These are phyloP conservation scores for Umbellularia californica DNA, from an alignment of 164 flowering plant genomes.

Conservation along the genomic window DNA sequence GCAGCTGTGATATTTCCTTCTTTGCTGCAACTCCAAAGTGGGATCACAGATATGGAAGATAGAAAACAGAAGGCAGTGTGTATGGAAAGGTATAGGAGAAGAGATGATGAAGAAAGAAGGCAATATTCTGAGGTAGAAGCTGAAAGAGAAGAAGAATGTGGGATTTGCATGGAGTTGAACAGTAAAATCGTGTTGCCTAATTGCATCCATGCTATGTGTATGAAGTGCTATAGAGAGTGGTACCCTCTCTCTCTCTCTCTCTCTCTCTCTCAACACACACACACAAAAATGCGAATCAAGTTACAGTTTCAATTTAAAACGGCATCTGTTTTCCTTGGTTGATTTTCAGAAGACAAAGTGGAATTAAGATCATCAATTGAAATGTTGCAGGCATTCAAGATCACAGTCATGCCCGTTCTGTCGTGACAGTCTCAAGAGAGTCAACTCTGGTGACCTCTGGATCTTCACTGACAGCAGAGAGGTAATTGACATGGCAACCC, in stretches of 20 bases:
- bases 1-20: slow-evolving; percentile 88
- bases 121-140: slow-evolving; percentile 49
- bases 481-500: slow-evolving; percentile 46
- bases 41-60: slow-evolving; percentile 78
- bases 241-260: slow-evolving; percentile 23
- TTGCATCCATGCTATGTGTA: slow-evolving; percentile 88
- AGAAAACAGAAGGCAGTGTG: slow-evolving; percentile 72
- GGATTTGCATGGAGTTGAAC: slow-evolving; percentile 91
- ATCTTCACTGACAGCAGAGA: slow-evolving; percentile 51
- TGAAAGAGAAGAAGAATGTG: slow-evolving; percentile 96
- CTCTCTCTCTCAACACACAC: neutral
- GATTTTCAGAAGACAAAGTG: neutral
- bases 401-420: slow-evolving; percentile 95
- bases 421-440: slow-evolving; percentile 65
- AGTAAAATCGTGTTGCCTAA: slow-evolving; percentile 78
- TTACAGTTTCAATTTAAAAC: no score
- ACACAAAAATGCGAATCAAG: no score
- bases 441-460: slow-evolving; percentile 68
- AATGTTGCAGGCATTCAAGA: slow-evolving; percentile 48
- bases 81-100: slow-evolving; percentile 64
- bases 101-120: slow-evolving; percentile 51
- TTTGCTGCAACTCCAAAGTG: slow-evolving; percentile 72
- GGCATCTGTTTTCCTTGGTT: neutral
- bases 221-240: slow-evolving; percentile 91
- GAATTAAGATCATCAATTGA: neutral